Evolutionary conservation across 176 grass and related monocot genomes (phyloP).

Genomic region (Triticum dicoccoides): DNA sequence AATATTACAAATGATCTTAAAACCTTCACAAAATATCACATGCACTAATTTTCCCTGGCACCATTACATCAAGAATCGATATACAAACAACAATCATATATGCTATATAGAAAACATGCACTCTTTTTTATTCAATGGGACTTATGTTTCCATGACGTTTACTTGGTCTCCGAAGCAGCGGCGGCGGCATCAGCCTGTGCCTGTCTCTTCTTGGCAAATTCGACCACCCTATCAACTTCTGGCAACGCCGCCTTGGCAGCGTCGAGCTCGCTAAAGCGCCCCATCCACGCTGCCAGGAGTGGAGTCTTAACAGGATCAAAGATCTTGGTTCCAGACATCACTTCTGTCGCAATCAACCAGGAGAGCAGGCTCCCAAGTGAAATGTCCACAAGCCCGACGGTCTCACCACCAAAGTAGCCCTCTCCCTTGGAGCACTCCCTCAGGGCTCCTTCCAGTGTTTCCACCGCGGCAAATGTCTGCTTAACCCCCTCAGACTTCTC

Average conservation of each 20-base stretch:
- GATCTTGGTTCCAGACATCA: not conserved
- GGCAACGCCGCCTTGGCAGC: slow-evolving; percentile 37
- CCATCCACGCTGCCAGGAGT: slow-evolving; percentile 30
- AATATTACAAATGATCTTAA: not conserved
- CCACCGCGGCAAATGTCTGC: not conserved
- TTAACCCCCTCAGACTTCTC: slow-evolving; percentile 19
- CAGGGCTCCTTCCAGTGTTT: slow-evolving; percentile 37
- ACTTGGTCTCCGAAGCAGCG: not conserved
- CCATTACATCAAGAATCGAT: not conserved
- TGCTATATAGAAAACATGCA: not conserved
- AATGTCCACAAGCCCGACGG: slow-evolving; percentile 40
- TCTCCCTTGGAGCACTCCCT: slow-evolving; percentile 28
- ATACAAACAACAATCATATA: not conserved
- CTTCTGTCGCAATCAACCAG: slow-evolving; percentile 18
- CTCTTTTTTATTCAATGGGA: not conserved
- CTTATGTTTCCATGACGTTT: not conserved
- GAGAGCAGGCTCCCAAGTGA: slow-evolving; percentile 3
- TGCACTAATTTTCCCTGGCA: not conserved
- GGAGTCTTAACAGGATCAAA: slow-evolving; percentile 31
- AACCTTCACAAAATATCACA: not conserved
- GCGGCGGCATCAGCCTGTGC: not conserved
- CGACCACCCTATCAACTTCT: slow-evolving; percentile 28
- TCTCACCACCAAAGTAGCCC: slow-evolving; percentile 51
- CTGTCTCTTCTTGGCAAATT: slow-evolving; percentile 13
- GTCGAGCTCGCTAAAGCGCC: slow-evolving; percentile 31